phyloP scores from a whole-genome alignment of 345 rosid species.

The Balakata baccata region DNA sequence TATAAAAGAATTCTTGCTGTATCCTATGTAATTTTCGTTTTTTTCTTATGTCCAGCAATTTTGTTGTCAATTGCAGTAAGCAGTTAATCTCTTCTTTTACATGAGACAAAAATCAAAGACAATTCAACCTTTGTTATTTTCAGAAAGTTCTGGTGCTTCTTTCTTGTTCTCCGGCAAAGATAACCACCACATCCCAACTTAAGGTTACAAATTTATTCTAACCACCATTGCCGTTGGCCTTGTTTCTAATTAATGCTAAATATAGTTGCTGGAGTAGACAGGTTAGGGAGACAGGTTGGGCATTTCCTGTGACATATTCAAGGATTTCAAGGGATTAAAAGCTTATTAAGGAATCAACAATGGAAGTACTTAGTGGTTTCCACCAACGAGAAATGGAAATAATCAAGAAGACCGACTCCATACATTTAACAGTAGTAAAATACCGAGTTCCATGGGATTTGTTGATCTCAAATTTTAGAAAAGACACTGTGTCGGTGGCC shows the following conservation, averaged over 20 bases:
- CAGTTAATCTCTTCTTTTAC: background rate
- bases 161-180: background rate
- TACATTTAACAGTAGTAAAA: conserved; percentile 15
- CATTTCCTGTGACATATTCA: conserved; percentile 12
- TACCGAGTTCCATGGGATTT: conserved; percentile 31
- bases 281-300: background rate
- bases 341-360: conserved; percentile 19
- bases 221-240: no score
- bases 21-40: background rate
- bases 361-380: conserved; percentile 17
- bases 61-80: background rate
- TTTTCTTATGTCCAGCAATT: conserved; percentile 1
- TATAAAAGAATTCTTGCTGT: conserved; percentile 6
- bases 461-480: conserved; percentile 8
- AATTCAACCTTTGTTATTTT: background rate
- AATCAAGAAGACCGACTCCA: conserved; percentile 15
- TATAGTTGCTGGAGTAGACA: background rate
- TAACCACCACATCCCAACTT: background rate
- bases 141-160: background rate
- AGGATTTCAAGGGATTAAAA: conserved; percentile 12
- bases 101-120: background rate
- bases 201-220: background rate
- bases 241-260: no score
- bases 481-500: conserved; percentile 25
- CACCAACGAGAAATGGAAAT: conserved; percentile 13